Evolutionary conservation across 1,284 basidiomycete genomes (phyloP).

Genomic region (Pyrrhoderma lamaoense): DNA sequence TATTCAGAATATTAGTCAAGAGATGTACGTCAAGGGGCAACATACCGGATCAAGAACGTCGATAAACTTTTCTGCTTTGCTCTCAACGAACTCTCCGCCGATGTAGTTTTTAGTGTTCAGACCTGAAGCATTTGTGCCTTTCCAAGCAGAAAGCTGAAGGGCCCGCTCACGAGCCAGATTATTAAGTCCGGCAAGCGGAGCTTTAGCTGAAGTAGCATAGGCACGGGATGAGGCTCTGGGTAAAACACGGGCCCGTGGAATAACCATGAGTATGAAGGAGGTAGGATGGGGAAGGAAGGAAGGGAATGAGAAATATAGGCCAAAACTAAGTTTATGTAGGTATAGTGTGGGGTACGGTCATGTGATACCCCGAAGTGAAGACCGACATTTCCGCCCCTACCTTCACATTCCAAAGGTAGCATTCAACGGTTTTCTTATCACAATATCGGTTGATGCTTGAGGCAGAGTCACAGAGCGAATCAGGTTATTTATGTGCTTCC

Average conservation of each 20-base stretch:
- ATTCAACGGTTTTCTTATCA: too few relatives aligned
- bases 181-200: constrained; percentile 37
- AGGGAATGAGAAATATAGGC: background rate
- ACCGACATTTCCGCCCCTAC: too few relatives aligned
- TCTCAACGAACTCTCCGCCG: constrained; percentile 81
- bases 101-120: constrained; percentile 87
- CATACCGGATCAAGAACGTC: constrained; percentile 84
- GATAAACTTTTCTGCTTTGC: constrained; percentile 70
- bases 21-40: constrained; percentile 5
- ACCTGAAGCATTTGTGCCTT: constrained; percentile 77
- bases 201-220: constrained; percentile 30
- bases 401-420: background rate
- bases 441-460: too few relatives aligned
- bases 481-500: too few relatives aligned
- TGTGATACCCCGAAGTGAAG: background rate
- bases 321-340: too few relatives aligned
- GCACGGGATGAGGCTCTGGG: constrained; percentile 30
- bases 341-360: background rate
- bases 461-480: too few relatives aligned
- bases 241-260: constrained; percentile 26
- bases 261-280: constrained; percentile 4
- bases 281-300: background rate
- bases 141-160: constrained; percentile 71
- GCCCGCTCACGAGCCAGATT: constrained; percentile 50
- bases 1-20: constrained; percentile 5